Evolutionary conservation across 345 rosid genomes (phyloP), one percentile per base, ranked within the genome.

Genomic region (Syzygium aqueum): DNA sequence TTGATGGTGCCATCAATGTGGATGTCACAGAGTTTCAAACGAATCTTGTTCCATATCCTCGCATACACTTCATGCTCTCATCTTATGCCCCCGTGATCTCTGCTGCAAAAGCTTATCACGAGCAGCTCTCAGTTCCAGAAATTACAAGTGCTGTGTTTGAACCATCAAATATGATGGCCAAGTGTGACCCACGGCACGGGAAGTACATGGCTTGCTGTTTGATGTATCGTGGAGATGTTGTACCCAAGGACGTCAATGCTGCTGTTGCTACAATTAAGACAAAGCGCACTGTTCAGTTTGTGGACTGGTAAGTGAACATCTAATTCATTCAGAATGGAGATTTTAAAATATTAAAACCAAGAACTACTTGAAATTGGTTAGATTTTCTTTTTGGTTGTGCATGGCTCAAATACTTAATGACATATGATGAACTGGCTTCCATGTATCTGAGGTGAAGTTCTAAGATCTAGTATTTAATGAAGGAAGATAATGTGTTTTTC

Each of bases 131-230:
- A 2, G 92, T 96, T 86, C 95, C 96, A 77, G 98, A 96, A 90
- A 93, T 96, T 89, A 96, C 98, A 3, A 95, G 91, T 86, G 91
- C 95, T 46, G 97, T 95, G 85, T 96, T 96, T 88, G 96, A 96
- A 85, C 98, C 98, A 33, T 92, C 96, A 27, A 95, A 92, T 87
- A 95, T 94, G 98, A 96, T 95, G 98, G 96, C 96, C 63, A 96
- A 95, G 92, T 96, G 96, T 87, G 98, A 96, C 88, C 97, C 98
- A 30, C 92, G 98, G 91, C 97, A 95, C 5, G 98, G 97, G 80
- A 96, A 96, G 89, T 95, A 95, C 92, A 96, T 95, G 96, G 97
- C 96, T 59, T 96, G 98, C 65, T 96, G 96, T 90, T 92, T 95
- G 89, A 96, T 95, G 98, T 95, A 94, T 87, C 94, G 96, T 51